Base-by-base conservation (phyloP, 371 early-diverging fungal genomes). In the Mortierella sp. region DNA sequence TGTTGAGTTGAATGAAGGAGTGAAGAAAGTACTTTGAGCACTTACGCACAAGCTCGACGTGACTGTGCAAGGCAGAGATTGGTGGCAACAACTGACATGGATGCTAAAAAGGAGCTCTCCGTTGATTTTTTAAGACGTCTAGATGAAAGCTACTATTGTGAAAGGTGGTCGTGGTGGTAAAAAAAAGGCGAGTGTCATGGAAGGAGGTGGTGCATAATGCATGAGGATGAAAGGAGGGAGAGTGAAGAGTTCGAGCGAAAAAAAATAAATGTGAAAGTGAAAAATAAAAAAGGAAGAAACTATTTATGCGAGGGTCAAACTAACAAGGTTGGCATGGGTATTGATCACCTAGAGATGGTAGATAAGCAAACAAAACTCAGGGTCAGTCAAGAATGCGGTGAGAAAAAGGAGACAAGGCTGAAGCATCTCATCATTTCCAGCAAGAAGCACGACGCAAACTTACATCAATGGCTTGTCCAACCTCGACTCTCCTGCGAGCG, bases 381-480 rank as follows among this genome's bases (percentile, higher is more conserved):
- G 34, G 74, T 28, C 37, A 44, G 57, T 44, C 51, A 44, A 24
- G 9, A 40, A 72, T 28, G 54, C 3, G 14, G 53, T 50, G 31
- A 48, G 69, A 6, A 44, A 34, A 19, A 64, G 21, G 21, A 69
- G 44, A 69, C 11, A 50, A 50, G 46, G 28, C 13, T 40, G 4
- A 40, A 40, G 43, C 16, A 74, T 46, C 69, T 64, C 48, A 14
- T 16, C n/a, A 46, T 21, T 26, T 16, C 16, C 31, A 54, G 26
- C 5, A 46, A 19, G 21, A 48, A 6, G 9, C 13, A n/a, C 2
- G 11, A 57, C 3, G 46, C 14, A 34, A 26, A 82, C 82, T 82
- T 89, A 95, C 94, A 89, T 96, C 92, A 43, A 98, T 81, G n/a
- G 97, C 97, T 89, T 98, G 98, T 86, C 96, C 93, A 40, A 97